Evolutionary conservation across 371 early-diverging fungal genomes (phyloP), one percentile per base, ranked within the genome.

Genomic region (Rhizopus delemar): DNA sequence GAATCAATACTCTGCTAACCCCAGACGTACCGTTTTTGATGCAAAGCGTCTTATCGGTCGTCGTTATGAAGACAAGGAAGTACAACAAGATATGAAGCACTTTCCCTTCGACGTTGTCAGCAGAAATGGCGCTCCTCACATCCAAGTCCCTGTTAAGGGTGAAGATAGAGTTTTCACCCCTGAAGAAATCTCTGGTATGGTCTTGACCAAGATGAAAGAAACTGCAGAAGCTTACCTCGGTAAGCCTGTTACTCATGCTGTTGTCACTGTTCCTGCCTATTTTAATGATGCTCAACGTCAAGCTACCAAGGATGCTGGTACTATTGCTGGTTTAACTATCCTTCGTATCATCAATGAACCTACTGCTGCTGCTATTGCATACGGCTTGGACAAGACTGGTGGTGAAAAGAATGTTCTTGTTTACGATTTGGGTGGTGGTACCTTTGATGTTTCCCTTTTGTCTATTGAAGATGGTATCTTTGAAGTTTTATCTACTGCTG

Each of bases 341-440:
- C 68, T 90, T 53, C 81, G 91, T 68, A 93, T 95, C 71, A 90
- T 95, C 70, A 91, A 90, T 81, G 97, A 97, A 76, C 97, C 97
- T 54, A 94, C 94, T 55, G 95, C 97, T 56, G 97, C 97, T 59
- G 98, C 97, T 63, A 90, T 94, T 65, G 94, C 95, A 51, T 94
- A 94, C 82, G 95, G 93, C 60, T 75, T 93, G 52, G 90, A 91
- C 78, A 86, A 81, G 75, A 68, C 71, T 46, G 76, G 63, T 49
- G 80, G 80, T 51, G 93, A 92, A 62, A 80, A 83, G 68, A 89
- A 82, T 57, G 82, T 92, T 28, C 84, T 94, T 53, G 93, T 97
- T 49, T 95, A 89, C 69, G 98, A 97, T 81, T 81, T 95, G 65
- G 97, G 97, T 75, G 98, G 98, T 81, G 98, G 96, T 81, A 95